Conservation (phyloP, 2,329 filamentous ascomycete species). For the Xylaria sp. region DNA sequence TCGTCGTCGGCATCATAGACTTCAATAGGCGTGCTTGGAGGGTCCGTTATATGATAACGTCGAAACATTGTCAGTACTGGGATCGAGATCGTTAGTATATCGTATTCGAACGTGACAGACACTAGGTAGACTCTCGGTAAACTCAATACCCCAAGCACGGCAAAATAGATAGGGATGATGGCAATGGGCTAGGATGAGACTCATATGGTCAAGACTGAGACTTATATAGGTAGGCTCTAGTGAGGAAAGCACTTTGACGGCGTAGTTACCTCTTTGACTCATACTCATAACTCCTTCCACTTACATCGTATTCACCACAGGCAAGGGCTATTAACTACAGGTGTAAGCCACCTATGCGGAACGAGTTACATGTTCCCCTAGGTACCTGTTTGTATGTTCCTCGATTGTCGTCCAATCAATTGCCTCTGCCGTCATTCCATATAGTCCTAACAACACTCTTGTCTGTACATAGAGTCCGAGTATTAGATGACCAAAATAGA, state of each 20-base stretch:
- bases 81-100: neutral
- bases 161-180: neutral
- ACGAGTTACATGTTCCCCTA: no score
- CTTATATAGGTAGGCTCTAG: neutral
- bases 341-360: neutral
- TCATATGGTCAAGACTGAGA: neutral
- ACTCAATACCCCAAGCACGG: neutral
- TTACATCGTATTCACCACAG: neutral
- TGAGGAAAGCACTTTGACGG: neutral
- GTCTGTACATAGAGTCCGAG: no score
- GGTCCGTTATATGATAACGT: neutral
- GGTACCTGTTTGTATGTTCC: no score
- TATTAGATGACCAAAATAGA: no score
- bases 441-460: no score
- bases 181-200: neutral
- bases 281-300: conserved; percentile 7
- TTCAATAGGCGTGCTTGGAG: neutral
- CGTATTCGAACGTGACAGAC: neutral
- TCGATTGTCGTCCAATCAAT: no score
- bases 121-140: neutral
- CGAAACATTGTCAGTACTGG: neutral
- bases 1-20: neutral
- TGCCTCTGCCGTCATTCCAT: no score
- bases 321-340: neutral
- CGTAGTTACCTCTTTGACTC: conserved; percentile 1